Base-by-base conservation (phyloP, 352 stramenopile species). In the Peronospora belbahrii region DNA sequence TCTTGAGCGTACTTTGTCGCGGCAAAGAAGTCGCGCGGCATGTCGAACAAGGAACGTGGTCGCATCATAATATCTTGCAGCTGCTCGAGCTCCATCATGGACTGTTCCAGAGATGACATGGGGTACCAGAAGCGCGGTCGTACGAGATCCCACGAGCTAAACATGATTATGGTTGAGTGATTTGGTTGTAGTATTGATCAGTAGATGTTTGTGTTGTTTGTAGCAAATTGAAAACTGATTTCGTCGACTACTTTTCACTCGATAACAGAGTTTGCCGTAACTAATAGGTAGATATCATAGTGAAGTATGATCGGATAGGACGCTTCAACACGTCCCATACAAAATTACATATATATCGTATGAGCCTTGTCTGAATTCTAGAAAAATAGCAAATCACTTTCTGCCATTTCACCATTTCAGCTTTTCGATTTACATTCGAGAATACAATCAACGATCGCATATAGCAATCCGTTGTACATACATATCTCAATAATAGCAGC, bases 41-140 rank as follows among this genome's bases (percentile, higher is more conserved):
- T 38, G n/a, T 38, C 47, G 14, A 62, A 59, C 15, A 47, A 42
- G 17, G 54, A 52, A 22, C 18, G 41, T 14, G 57, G 31, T 18
- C 40, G 44, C 23, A 45, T 55, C 43, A 63, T 60, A 13, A 32
- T 19, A 41, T 68, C 52, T n/a, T 41, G 55, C 64, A 82, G 62
- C 3, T 69, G 42, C 32, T 79, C 64, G 27, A 68, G 37, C 24
- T 73, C 65, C 52, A 74, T 65, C 55, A 78, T 65, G 36, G 68
- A 74, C 48, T 75, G 68, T 52, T 83, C 65, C 32, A 81, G 53
- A 19, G 70, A 67, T 14, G 67, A 68, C 65, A 80, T 73, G 23
- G 70, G 65, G 49, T 83, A 61, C 70, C 73, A 85, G 36, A 67
- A 63, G 51, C 56, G 62, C 31, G 67, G 65, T 48, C 42, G 62